These are phyloP conservation scores for Penicillium samsonianum DNA, from an alignment of 495 filamentous ascomycete genomes.

Conservation along the genomic window DNA sequence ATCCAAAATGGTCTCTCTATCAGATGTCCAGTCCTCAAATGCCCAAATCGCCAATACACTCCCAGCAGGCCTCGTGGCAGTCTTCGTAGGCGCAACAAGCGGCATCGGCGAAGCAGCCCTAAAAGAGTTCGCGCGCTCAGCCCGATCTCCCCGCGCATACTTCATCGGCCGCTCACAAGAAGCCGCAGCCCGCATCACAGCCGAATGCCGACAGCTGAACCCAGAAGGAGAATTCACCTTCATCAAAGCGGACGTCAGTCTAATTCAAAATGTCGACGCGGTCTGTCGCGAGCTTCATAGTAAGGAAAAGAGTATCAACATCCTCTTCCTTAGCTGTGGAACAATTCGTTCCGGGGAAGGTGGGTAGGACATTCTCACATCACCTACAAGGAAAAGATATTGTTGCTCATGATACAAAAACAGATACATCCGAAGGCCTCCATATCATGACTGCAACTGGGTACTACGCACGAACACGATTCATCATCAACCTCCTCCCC, in stretches of 20 bases:
- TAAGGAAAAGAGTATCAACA: constrained; percentile 58
- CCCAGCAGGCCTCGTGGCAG: constrained; percentile 47
- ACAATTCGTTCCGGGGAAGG: constrained; percentile 15
- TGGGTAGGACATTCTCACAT: constrained; percentile 7
- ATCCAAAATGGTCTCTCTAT: constrained; percentile 38
- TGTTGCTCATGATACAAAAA: background rate
- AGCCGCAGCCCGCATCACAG: constrained; percentile 44
- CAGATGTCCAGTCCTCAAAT: constrained; percentile 41
- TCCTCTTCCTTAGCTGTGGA: constrained; percentile 54
- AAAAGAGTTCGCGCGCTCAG: constrained; percentile 51
- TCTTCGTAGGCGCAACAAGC: constrained; percentile 64
- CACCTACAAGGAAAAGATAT: background rate
- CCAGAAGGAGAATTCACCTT: constrained; percentile 49
- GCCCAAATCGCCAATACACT: constrained; percentile 36
- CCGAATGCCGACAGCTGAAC: constrained; percentile 39
- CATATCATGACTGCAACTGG: constrained; percentile 52
- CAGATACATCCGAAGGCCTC: constrained; percentile 62
- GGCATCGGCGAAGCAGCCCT: constrained; percentile 61
- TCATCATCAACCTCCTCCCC: constrained; percentile 64
- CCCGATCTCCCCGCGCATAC: constrained; percentile 43
- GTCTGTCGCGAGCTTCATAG: constrained; percentile 56
- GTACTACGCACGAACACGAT: constrained; percentile 66
- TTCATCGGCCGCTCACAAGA: constrained; percentile 52
- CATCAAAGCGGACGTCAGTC: constrained; percentile 57
- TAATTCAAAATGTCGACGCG: constrained; percentile 61